Evolutionary conservation across 495 filamentous ascomycete genomes (phyloP), one percentile per base, ranked within the genome.

Genomic region (Hypoxylon trugodes): DNA sequence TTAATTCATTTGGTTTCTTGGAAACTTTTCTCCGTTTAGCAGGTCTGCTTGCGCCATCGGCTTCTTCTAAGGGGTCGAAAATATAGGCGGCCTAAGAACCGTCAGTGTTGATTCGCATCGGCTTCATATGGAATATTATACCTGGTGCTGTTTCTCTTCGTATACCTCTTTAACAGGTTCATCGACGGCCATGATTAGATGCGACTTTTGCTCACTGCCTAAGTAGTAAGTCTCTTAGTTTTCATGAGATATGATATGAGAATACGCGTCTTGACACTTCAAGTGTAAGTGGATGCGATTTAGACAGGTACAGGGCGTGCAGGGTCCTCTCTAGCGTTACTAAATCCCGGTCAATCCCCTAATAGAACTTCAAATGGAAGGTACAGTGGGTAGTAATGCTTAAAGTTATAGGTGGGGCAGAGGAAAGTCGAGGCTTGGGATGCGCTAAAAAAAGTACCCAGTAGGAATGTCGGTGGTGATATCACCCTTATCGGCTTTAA

Each of bases 21-120:
- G 73, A 64, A 8, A 86, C 75, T 66, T 85, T 89, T 52, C 89
- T 82, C 47, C 86, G 80, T 70, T 94, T 93, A 41, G 81, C 69
- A 26, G 89, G 86, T 59, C 87, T 83, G 62, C 78, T 77, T 40
- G 68, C 51, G 24, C 59, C 57, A 36, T 66, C 68, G 33, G 42
- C 30, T 15, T 55, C 47, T 55, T 79, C 75, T 42, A 75, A 72
- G 10, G 86, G 84, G 35, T 81, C 80, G 72, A 90, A 93, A 61
- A 93, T 77, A 71, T 90, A 93, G 48, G 89, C 86, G 28, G 81
- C 83, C 89, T 93, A 59, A 45, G 42, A 13, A 47, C 1, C 21
- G 66, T 61, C 42, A 70, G 55, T 30, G 51, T 21, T 7, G 54
- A 47, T 28, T 61, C 71, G 55, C 71, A 62, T 36, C 52, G 19